Evolutionary conservation across 1,139 yeast species (phyloP), one percentile per base, ranked within the genome.

Genomic region (Kurtzmaniella natalensis): DNA sequence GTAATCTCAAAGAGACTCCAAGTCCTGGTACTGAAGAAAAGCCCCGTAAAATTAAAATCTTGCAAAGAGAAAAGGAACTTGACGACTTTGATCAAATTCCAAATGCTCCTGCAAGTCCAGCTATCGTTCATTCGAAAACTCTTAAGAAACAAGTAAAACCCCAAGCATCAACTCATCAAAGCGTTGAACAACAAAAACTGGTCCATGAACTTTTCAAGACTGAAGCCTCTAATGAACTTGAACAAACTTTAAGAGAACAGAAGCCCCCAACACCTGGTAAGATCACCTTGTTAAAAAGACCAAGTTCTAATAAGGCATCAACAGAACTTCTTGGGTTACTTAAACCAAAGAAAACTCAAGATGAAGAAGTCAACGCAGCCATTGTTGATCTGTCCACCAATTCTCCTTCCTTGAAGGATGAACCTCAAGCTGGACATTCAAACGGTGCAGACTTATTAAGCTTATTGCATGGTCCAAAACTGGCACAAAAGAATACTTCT

Each of bases 251-350:
- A 51, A 31, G 46, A 44, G 19, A 36, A 28, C 24, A 24, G n/a
- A 36, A 37, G 14, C 48, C 39, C 15, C 36, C 41, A 24, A 35
- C 44, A 4, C 45, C 53, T 5, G 56, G 58, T 1, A 57, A 57
- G 41, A 41, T 61, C 21, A 61, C 59, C 15, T 46, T 64, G 19
- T 53, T 64, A 41, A 62, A 57, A 37, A 45, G 64, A 36, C 46
- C 59, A 2, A 49, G 47, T 22, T 35, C 40, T 11, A 31, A 28
- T 24, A 31, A 30, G 10, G 47, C 48, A 8, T 36, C 51, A 7
- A 39, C 35, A 18, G 53, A 49, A 24, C 40, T 61, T 17, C 43
- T 59, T 25, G 51, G 55, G 6, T 36, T 60, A 32, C 48, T 60
- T 21, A 44, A 45, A 29, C 44, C 36, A 28, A 25, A 31, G 17